Conservation (phyloP, 108 stramenopile species). For the Cyclotella atomus region DNA sequence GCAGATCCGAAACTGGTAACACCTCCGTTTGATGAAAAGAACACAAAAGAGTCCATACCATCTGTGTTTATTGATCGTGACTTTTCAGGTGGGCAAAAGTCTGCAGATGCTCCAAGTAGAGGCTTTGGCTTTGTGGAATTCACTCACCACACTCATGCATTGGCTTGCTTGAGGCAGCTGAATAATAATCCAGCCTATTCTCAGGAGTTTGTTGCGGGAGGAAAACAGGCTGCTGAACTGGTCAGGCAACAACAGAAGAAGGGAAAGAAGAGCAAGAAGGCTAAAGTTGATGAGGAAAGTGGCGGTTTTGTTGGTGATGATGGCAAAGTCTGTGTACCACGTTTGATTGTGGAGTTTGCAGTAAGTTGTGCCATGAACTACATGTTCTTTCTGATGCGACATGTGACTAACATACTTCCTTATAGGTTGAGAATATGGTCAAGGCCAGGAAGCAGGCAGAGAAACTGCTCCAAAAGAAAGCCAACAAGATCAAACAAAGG, state of each 20-base stretch:
- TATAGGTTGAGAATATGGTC: conserved; percentile 78
- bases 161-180: conserved; percentile 93
- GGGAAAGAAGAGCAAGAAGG: conserved; percentile 56
- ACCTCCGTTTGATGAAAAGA: conserved; percentile 70
- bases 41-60: conserved; percentile 85
- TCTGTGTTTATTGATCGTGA: conserved; percentile 87
- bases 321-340: conserved; percentile 60
- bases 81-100: conserved; percentile 53
- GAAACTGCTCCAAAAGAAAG: conserved; percentile 69
- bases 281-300: conserved; percentile 28
- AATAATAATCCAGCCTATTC: conserved; percentile 96
- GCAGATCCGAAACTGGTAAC: conserved; percentile 51
- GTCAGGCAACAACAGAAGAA: conserved; percentile 38
- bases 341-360: conserved; percentile 87
- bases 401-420: too few species aligned
- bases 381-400: too few species aligned
- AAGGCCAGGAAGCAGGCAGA: conserved; percentile 87
- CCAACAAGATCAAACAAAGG: conserved; percentile 76
- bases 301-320: conserved; percentile 59
- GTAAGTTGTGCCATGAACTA: conserved; percentile 41
- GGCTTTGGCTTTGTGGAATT: conserved; percentile 99
- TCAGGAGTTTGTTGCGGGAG: conserved; percentile 69
- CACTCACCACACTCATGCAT: conserved; percentile 92
- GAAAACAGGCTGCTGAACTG: conserved; percentile 61
- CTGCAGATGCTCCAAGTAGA: conserved; percentile 69